Base-by-base conservation (phyloP, 2,329 filamentous ascomycete species). In the Pezicula neosporulosa region DNA sequence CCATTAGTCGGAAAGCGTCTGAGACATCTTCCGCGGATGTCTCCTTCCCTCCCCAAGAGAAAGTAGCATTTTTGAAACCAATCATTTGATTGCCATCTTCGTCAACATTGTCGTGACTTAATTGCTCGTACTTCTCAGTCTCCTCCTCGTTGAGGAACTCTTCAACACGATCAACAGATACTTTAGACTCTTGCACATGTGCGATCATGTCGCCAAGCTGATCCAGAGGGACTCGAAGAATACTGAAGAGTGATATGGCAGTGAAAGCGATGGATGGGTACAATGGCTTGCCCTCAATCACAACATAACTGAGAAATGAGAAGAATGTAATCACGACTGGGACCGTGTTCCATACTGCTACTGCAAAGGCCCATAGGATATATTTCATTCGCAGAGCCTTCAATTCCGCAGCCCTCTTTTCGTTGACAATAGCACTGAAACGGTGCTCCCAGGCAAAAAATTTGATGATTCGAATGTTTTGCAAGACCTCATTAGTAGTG, bases 381-480 rank as follows among this genome's bases (percentile, higher is more conserved):
- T 96, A 99, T 54, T 93, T 83, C 37, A 81, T 82, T 51, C 91
- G 86, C 49, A 99, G 71, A 30, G 90, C 83, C 61, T 81, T 84
- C 47, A 99, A 77, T 68, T 99, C 94, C 3, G 76, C 76, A 41
- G 78, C 77, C 56, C 94, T 85, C 73, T 96, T 97, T 68, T 97
- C 93, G 54, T 95, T 88, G 33, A 99, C 90, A 49, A 90, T 84
- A 19, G 83, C 81, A 51, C 89, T 83, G 67, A 97, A 99, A 2
- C 93, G 87, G 61, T 91, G 85, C 69, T 99, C 94, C 94, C 94
- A 99, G 0, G 94, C 93, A 67, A 99, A 99, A 70, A 94, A 99
- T 68, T 99, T 99, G 81, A 99, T 97, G 67, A 99, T 97, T 47
- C 94, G 85, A 59, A 99, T 97, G 63, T 97, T 99, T 66, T 96